Conservation (phyloP, 1,139 yeast genomes). For the Entelexis sorbosivorans region DNA sequence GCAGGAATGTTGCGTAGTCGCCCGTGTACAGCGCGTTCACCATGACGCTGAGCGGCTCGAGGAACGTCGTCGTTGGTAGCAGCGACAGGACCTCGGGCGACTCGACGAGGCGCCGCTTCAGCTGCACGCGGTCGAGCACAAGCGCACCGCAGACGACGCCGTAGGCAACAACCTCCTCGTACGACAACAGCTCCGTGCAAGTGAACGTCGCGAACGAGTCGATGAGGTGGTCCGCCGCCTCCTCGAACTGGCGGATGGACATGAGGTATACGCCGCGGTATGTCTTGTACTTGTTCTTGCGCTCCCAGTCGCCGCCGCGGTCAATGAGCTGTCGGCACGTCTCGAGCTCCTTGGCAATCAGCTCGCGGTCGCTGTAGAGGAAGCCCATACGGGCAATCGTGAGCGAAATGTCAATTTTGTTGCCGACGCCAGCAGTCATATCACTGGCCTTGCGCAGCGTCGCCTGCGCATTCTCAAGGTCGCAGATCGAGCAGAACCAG, state of each 20-base stretch:
- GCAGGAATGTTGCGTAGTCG: conserved; percentile 73
- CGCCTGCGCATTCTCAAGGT: conserved; percentile 58
- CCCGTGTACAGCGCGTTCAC: conserved; percentile 84
- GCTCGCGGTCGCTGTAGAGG: conserved; percentile 67
- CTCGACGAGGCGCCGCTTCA: conserved; percentile 76
- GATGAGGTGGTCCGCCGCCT: conserved; percentile 71
- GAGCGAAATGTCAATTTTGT: conserved; percentile 75
- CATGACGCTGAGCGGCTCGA: conserved; percentile 73
- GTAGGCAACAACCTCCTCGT: conserved; percentile 81
- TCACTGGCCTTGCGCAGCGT: conserved; percentile 68
- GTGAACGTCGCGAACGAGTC: conserved; percentile 94
- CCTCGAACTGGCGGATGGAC: conserved; percentile 76
- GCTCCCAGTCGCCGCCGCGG: conserved; percentile 99
- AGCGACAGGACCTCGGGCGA: conserved; percentile 87
- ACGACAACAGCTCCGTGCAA: conserved; percentile 81
- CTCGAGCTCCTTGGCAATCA: conserved; percentile 63
- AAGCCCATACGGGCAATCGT: conserved; percentile 78
- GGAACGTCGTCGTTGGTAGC: conserved; percentile 55
- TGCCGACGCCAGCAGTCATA: conserved; percentile 74
- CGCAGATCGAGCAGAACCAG: conserved; percentile 77
- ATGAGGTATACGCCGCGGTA: conserved; percentile 74
- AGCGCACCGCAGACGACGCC: conserved; percentile 81
- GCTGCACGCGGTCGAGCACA: conserved; percentile 69
- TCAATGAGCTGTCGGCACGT: conserved; percentile 66
- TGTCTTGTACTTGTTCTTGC: conserved; percentile 88